A percentile compares a stretch with the other conserved stretches of the same genome.
Conservation (phyloP, 768 basidiomycete genomes). For the Lactarius evosmus region DNA sequence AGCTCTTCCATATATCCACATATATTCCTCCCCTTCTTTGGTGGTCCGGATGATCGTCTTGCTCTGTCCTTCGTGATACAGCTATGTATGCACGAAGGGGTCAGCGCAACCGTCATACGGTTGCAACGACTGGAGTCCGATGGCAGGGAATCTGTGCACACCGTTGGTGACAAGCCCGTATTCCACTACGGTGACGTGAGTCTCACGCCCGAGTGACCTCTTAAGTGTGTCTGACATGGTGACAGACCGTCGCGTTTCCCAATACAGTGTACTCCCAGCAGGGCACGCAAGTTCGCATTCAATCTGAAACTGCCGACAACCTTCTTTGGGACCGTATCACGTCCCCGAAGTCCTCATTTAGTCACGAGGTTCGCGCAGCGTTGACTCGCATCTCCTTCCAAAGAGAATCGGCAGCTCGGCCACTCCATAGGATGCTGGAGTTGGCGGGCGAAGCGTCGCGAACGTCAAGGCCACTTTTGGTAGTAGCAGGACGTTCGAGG, state of each 20-base stretch:
- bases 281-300: slow-evolving; percentile 62
- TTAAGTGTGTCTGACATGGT: slow-evolving; percentile 14
- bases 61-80: slow-evolving; percentile 81
- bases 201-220: neutral
- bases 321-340: slow-evolving; percentile 70
- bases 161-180: slow-evolving; percentile 30
- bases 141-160: slow-evolving; percentile 34
- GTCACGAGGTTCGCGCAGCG: slow-evolving; percentile 38
- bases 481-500: slow-evolving; percentile 71
- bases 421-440: slow-evolving; percentile 55
- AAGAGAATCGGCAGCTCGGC: slow-evolving; percentile 46
- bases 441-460: slow-evolving; percentile 35
- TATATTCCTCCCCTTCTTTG: slow-evolving; percentile 87
- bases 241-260: slow-evolving; percentile 47
- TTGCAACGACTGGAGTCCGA: slow-evolving; percentile 46
- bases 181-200: slow-evolving; percentile 35
- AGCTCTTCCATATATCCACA: slow-evolving; percentile 45
- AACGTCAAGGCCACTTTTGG: slow-evolving; percentile 50
- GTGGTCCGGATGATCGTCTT: slow-evolving; percentile 89
- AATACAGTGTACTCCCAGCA: slow-evolving; percentile 72
- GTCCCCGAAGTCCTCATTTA: slow-evolving; percentile 30
- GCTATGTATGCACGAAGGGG: slow-evolving; percentile 58
- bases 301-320: slow-evolving; percentile 81
- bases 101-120: slow-evolving; percentile 72
- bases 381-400: slow-evolving; percentile 66